Conservation (phyloP, 805 yeast species). For the Wickerhamomyces mucosus region DNA sequence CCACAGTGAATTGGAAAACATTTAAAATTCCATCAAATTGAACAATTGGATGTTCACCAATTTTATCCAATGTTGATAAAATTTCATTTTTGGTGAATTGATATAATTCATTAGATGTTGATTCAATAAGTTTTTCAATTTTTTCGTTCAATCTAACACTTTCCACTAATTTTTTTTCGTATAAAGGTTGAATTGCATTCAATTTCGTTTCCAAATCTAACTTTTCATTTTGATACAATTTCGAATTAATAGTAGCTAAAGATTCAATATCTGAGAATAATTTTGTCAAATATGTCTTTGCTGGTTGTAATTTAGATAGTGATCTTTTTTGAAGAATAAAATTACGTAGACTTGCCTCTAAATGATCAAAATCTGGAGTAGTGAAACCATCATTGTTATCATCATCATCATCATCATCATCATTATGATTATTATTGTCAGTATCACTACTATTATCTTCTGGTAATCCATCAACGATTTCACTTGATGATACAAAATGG, state of each 20-base stretch:
- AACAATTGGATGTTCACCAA: slow-evolving; percentile 42
- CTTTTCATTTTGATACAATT: slow-evolving; percentile 41
- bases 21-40: slow-evolving; percentile 54
- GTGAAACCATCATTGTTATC: slow-evolving; percentile 21
- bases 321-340: slow-evolving; percentile 87
- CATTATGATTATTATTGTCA: slow-evolving; percentile 31
- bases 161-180: slow-evolving; percentile 40
- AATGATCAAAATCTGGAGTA: slow-evolving; percentile 63
- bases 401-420: slow-evolving; percentile 22
- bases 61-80: slow-evolving; percentile 35
- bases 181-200: slow-evolving; percentile 51
- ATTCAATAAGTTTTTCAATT: slow-evolving; percentile 57
- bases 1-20: slow-evolving; percentile 58
- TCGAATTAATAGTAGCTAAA: slow-evolving; percentile 54
- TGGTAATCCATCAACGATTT: slow-evolving; percentile 29
- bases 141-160: slow-evolving; percentile 47
- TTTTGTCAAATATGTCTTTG: slow-evolving; percentile 74
- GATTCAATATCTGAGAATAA: slow-evolving; percentile 53
- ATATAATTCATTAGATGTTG: slow-evolving; percentile 47
- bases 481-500: slow-evolving; percentile 75
- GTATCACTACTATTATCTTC: slow-evolving; percentile 28
- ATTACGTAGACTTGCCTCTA: slow-evolving; percentile 77
- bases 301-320: slow-evolving; percentile 82
- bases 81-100: slow-evolving; percentile 49
- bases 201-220: slow-evolving; percentile 39